A percentile compares a stretch with the other conserved stretches of the same genome.
phyloP scores from a whole-genome alignment of 2,329 filamentous ascomycete genomes.

The Trichoderma simmonsii region DNA sequence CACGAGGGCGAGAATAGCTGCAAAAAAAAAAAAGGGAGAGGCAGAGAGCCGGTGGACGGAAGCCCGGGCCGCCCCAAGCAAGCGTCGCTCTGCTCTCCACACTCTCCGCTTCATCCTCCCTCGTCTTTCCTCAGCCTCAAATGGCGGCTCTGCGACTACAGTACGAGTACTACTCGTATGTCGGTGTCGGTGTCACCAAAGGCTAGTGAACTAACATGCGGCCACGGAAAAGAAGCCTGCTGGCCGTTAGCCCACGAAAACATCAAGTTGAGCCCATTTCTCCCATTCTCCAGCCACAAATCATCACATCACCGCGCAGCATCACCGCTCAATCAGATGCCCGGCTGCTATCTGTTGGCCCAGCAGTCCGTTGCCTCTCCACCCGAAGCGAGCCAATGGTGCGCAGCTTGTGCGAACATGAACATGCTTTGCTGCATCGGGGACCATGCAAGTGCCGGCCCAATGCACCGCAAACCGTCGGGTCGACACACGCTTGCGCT shows the following conservation, averaged over 20 bases:
- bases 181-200: too few species aligned
- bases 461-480: constrained; percentile 19
- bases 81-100: constrained; percentile 1
- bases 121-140: neutral
- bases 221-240: neutral
- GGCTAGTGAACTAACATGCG: neutral
- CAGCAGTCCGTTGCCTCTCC: constrained; percentile 5
- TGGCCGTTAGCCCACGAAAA: neutral
- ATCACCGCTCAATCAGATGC: constrained; percentile 14
- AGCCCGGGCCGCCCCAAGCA: constrained; percentile 8
- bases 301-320: neutral
- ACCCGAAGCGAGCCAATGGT: constrained; percentile 16
- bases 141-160: constrained; percentile 13
- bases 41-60: constrained; percentile 5
- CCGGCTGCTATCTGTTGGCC: constrained; percentile 4
- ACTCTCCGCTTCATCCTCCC: neutral
- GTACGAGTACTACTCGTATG: too few species aligned
- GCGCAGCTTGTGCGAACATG: constrained; percentile 1
- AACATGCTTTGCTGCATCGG: constrained; percentile 18
- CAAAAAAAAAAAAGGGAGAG: neutral
- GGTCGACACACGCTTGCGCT: constrained; percentile 33
- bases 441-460: constrained; percentile 20
- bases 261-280: neutral
- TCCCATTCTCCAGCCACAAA: neutral
- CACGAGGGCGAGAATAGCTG: neutral